These are phyloP conservation scores for Diutina ranongensis DNA, from an alignment of 1,139 yeast species.

Conservation along the genomic window DNA sequence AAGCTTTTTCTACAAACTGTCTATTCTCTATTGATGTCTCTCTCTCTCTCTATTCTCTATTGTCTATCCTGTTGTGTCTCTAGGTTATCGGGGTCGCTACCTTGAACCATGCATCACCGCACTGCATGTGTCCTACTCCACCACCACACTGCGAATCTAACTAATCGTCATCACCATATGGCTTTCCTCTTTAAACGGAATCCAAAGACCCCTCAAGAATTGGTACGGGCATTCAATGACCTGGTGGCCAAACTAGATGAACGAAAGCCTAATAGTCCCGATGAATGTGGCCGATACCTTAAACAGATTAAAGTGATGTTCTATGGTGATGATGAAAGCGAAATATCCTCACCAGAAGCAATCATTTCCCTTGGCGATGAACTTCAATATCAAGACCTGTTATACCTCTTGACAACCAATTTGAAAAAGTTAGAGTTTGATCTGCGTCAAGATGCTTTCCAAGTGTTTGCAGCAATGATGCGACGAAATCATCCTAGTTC, in stretches of 20 bases:
- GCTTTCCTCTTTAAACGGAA: constrained; percentile 84
- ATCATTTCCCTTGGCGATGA: constrained; percentile 58
- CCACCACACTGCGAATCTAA: not conserved
- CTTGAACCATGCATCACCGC: no score
- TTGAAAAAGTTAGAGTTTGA: constrained; percentile 71
- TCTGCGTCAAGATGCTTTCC: constrained; percentile 72
- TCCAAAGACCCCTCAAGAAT: constrained; percentile 85
- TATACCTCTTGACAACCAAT: constrained; percentile 46
- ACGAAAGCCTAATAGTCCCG: constrained; percentile 49
- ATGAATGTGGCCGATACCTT: constrained; percentile 63
- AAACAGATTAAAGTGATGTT: constrained; percentile 57
- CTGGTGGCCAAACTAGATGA: constrained; percentile 63
- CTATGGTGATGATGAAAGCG: constrained; percentile 62
- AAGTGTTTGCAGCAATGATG: constrained; percentile 62
- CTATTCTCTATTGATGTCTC: no score
- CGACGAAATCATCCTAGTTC: constrained; percentile 37
- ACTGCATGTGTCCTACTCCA: no score
- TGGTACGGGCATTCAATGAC: constrained; percentile 66
- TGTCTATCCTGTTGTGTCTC: no score
- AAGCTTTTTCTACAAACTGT: no score
- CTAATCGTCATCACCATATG: constrained; percentile 27
- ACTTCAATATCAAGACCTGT: constrained; percentile 58
- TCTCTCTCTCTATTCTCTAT: no score
- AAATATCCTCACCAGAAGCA: constrained; percentile 70
- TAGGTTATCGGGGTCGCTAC: no score